These are phyloP conservation scores for Inonotus hispidus DNA, from an alignment of 1,284 basidiomycete genomes.

Conservation along the genomic window DNA sequence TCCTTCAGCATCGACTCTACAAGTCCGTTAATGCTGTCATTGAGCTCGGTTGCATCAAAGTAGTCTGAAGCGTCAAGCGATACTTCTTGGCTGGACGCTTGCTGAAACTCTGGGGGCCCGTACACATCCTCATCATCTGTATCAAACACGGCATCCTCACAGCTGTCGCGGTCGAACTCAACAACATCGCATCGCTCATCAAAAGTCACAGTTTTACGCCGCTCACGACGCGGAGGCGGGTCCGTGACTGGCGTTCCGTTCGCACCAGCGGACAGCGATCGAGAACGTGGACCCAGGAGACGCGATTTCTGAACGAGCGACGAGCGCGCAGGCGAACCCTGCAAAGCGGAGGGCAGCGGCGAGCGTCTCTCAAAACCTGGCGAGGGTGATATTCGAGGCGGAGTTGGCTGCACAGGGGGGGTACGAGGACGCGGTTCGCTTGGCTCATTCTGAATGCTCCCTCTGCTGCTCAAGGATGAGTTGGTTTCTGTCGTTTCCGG, in stretches of 20 bases:
- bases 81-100: neutral
- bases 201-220: constrained; percentile 82
- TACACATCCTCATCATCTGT: constrained; percentile 45
- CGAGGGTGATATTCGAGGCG: constrained; percentile 12
- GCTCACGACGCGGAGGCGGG: constrained; percentile 41
- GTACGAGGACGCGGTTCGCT: neutral
- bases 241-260: constrained; percentile 16
- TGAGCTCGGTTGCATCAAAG: constrained; percentile 22
- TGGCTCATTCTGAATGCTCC: neutral
- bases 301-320: constrained; percentile 83
- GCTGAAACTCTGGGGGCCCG: constrained; percentile 29
- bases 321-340: constrained; percentile 41
- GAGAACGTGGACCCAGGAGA: constrained; percentile 43
- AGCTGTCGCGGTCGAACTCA: constrained; percentile 71
- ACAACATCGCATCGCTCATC: constrained; percentile 83
- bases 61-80: neutral
- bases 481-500: constrained; percentile 16
- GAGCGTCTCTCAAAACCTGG: constrained; percentile 13
- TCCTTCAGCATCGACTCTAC: constrained; percentile 55
- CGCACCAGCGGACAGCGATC: constrained; percentile 23
- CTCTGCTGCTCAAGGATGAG: constrained; percentile 11
- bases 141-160: constrained; percentile 34
- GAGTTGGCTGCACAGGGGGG: constrained; percentile 7
- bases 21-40: constrained; percentile 57
- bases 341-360: constrained; percentile 14